Percentiles rank a stretch among this genome's conserved stretches.
Conservation (phyloP, 352 stramenopile genomes). For the Phytophthora rubi region DNA sequence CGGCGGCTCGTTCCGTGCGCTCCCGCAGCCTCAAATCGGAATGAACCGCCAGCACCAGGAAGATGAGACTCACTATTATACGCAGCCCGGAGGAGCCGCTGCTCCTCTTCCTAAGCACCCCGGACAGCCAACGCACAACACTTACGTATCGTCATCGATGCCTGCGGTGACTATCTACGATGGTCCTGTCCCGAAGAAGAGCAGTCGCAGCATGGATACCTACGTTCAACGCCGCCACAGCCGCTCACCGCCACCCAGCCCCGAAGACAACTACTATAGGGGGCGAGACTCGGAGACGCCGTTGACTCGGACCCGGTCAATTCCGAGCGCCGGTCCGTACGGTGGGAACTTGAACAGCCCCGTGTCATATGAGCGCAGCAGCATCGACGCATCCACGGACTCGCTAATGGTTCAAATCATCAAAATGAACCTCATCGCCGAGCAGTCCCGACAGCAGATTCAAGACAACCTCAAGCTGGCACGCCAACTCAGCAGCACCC, state of each 20-base stretch:
- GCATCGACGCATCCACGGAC: constrained; percentile 41
- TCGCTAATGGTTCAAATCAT: constrained; percentile 76
- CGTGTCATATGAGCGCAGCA: constrained; percentile 16
- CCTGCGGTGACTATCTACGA: constrained; percentile 34
- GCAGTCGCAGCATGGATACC: constrained; percentile 31
- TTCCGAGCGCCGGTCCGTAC: constrained; percentile 8
- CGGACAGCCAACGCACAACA: constrained; percentile 21
- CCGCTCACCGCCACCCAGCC: constrained; percentile 11
- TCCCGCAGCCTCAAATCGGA: constrained; percentile 36
- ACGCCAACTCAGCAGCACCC: constrained; percentile 44
- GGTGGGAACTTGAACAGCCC: constrained; percentile 24
- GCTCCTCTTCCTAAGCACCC: constrained; percentile 28
- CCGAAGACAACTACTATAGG: constrained; percentile 26
- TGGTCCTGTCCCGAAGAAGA: constrained; percentile 15
- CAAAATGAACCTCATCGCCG: constrained; percentile 79
- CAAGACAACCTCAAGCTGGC: constrained; percentile 66
- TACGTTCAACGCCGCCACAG: constrained; percentile 27
- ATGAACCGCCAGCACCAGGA: constrained; percentile 11
- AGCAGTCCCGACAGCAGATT: constrained; percentile 68
- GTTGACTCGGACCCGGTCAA: constrained; percentile 22
- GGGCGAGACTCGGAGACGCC: constrained; percentile 37
- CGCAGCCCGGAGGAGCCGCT: constrained; percentile 6
- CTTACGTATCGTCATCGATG: constrained; percentile 32
- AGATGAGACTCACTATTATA: constrained; percentile 10
- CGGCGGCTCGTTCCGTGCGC: constrained; percentile 22